Percentiles rank a stretch among this genome's conserved stretches.
Conservation (phyloP, 345 rosid species). For the Eucalyptus regnans region DNA sequence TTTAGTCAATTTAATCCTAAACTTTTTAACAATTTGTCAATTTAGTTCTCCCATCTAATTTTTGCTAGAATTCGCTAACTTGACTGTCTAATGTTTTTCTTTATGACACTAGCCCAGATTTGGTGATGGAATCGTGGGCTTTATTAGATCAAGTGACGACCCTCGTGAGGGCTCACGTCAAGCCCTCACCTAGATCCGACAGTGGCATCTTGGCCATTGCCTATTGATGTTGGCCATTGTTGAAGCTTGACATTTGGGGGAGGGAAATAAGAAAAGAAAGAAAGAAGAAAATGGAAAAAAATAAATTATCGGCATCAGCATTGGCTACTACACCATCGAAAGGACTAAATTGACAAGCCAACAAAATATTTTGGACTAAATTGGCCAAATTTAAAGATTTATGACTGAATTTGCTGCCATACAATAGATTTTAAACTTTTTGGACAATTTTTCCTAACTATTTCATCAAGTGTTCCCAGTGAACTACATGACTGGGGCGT, state of each 20-base stretch:
- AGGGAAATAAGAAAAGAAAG: background rate
- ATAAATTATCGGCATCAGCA: background rate
- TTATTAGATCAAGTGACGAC: background rate
- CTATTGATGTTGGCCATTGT: background rate
- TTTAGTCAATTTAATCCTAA: background rate
- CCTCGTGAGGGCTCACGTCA: fast-evolving
- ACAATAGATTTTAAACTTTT: too few species aligned
- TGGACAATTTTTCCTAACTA: background rate
- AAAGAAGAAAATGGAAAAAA: background rate
- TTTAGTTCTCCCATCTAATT: background rate
- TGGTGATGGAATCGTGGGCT: background rate
- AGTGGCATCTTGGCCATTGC: background rate
- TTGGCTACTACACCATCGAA: background rate
- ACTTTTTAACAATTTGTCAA: background rate
- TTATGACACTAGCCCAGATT: background rate
- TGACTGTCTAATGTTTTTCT: background rate
- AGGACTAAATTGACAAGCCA: background rate
- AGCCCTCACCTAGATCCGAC: background rate
- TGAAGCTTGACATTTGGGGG: background rate
- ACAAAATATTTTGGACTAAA: background rate
- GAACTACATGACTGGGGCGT: background rate
- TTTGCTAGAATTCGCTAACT: background rate
- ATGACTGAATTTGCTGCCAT: background rate
- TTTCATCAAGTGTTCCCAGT: background rate
- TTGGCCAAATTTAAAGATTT: too few species aligned